Evolutionary conservation across 2,329 filamentous ascomycete genomes (phyloP).

Genomic region (Fonsecaea erecta): DNA sequence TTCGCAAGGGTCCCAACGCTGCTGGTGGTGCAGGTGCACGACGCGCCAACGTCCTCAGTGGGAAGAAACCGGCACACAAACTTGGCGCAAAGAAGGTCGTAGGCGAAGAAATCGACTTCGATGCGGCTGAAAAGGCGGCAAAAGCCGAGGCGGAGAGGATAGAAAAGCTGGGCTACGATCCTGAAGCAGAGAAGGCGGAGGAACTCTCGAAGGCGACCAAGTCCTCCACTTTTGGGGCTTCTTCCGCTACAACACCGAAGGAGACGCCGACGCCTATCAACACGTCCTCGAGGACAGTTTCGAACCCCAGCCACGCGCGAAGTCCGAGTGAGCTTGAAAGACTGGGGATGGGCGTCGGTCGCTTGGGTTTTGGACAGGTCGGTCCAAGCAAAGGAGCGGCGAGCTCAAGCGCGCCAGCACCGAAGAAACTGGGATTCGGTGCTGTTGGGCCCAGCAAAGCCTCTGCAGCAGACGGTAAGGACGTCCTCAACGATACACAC

Average conservation of each 20-base stretch:
- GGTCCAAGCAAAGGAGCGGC: conserved; percentile 53
- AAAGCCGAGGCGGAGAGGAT: conserved; percentile 97
- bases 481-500: background rate
- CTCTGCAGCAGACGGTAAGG: conserved; percentile 66
- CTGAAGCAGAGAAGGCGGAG: conserved; percentile 74
- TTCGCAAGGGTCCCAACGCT: conserved; percentile 70
- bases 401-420: conserved; percentile 56
- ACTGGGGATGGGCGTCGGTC: conserved; percentile 83
- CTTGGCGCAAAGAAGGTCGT: conserved; percentile 91
- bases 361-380: conserved; percentile 87
- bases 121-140: conserved; percentile 94
- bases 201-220: conserved; percentile 44
- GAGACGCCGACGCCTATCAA: conserved; percentile 74
- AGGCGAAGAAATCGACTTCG: conserved; percentile 85
- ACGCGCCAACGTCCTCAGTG: conserved; percentile 83
- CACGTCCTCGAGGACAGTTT: conserved; percentile 65
- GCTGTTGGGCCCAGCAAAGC: conserved; percentile 77
- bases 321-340: conserved; percentile 80
- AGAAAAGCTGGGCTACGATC: conserved; percentile 92
- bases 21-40: conserved; percentile 65
- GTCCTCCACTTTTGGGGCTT: conserved; percentile 40
- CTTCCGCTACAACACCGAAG: conserved; percentile 45
- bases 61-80: conserved; percentile 75
- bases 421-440: conserved; percentile 85
- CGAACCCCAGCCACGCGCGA: conserved; percentile 60